These are phyloP conservation scores for Saturnispora hagleri DNA, from an alignment of 805 yeast genomes.

Conservation along the genomic window DNA sequence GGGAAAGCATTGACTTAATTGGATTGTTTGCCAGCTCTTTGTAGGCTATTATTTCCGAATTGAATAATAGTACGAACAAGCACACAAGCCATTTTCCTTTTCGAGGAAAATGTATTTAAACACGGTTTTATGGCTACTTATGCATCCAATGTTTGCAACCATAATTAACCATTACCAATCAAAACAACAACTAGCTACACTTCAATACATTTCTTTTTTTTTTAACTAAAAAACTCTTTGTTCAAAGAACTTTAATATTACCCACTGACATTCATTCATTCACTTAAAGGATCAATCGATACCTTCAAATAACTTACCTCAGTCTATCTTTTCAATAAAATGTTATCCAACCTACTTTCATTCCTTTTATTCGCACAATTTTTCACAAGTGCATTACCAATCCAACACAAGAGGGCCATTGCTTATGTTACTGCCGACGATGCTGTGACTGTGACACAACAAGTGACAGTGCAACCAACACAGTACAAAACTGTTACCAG, in stretches of 20 bases:
- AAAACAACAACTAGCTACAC: neutral
- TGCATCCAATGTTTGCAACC: too few species aligned
- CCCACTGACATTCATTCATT: neutral
- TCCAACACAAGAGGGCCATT: slow-evolving; percentile 20
- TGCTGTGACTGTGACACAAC: slow-evolving; percentile 20
- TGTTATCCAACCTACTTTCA: neutral
- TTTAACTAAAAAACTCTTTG: neutral
- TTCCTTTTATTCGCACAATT: neutral
- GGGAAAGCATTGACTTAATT: neutral
- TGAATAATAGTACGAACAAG: neutral
- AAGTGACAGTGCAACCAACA: slow-evolving; percentile 14
- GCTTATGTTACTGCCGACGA: slow-evolving; percentile 7
- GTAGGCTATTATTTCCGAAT: neutral
- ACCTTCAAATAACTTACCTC: slow-evolving; percentile 4
- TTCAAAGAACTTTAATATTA: neutral
- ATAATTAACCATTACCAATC: too few species aligned
- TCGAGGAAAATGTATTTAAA: neutral
- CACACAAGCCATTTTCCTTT: neutral
- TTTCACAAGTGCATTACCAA: slow-evolving; percentile 4
- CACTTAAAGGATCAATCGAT: slow-evolving; percentile 3
- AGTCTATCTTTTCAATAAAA: slow-evolving; percentile 5
- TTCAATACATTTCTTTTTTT: neutral
- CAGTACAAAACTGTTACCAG: slow-evolving; percentile 17
- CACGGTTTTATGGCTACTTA: neutral
- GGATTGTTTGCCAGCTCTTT: neutral